These are phyloP conservation scores for Coriolopsis trogii DNA, from an alignment of 1,284 basidiomycete genomes.

Conservation along the genomic window DNA sequence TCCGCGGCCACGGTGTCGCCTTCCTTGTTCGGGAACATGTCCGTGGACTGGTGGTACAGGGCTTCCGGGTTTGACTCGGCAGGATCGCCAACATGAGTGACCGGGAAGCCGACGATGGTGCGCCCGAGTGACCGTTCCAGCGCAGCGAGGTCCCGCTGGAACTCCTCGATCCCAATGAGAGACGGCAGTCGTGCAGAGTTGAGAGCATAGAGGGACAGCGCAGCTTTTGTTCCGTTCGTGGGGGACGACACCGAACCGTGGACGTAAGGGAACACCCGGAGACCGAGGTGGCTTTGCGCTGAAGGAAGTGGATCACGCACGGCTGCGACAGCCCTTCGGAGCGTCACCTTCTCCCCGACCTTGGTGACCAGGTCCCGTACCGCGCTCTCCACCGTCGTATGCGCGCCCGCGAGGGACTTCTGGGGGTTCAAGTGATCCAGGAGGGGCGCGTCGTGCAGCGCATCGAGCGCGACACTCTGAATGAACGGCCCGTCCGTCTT, in stretches of 20 bases:
- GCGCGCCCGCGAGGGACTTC: constrained; percentile 20
- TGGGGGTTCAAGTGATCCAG: constrained; percentile 50
- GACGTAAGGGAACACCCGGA: constrained; percentile 78
- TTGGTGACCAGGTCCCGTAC: constrained; percentile 83
- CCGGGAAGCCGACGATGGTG: constrained; percentile 88
- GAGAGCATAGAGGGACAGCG: constrained; percentile 67
- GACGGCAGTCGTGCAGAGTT: constrained; percentile 48
- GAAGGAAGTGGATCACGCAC: constrained; percentile 58
- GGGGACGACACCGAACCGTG: constrained; percentile 57
- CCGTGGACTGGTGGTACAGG: constrained; percentile 83
- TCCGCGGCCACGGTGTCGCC: constrained; percentile 65
- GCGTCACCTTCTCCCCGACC: constrained; percentile 88
- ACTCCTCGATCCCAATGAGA: constrained; percentile 46
- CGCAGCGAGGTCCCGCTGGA: constrained; percentile 58
- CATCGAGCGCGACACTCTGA: constrained; percentile 48
- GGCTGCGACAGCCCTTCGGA: constrained; percentile 76
- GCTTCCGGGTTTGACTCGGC: constrained; percentile 57
- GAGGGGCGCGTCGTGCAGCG: constrained; percentile 69
- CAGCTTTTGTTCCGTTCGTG: constrained; percentile 34
- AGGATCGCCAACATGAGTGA: constrained; percentile 53
- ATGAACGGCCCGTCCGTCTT: constrained; percentile 43
- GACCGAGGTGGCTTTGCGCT: constrained; percentile 44
- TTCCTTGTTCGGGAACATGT: constrained; percentile 64
- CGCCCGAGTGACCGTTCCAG: constrained; percentile 80
- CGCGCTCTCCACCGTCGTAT: constrained; percentile 66